Percentiles rank a stretch among this genome's conserved stretches.
phyloP scores from a whole-genome alignment of 2,329 filamentous ascomycete species.

The Trichophyton benhamiae region DNA sequence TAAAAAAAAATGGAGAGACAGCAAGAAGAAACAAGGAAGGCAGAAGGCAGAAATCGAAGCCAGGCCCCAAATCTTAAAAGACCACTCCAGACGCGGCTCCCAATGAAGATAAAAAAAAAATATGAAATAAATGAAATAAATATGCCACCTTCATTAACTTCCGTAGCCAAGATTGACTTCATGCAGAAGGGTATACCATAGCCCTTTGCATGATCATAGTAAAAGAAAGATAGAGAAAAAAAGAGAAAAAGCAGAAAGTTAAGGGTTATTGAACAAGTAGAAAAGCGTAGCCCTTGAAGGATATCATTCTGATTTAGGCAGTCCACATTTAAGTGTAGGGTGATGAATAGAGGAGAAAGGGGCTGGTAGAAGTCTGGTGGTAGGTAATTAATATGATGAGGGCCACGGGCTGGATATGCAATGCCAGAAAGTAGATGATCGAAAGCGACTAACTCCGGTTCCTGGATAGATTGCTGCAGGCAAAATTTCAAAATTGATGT shows the following conservation, averaged over 20 bases:
- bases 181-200: neutral
- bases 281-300: neutral
- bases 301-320: neutral
- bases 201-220: neutral
- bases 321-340: too few species aligned
- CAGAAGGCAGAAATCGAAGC: neutral
- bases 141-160: neutral
- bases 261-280: neutral
- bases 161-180: neutral
- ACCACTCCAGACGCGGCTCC: conserved; percentile 2
- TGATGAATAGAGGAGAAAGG: neutral
- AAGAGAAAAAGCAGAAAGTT: neutral
- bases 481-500: too few species aligned
- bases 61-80: neutral
- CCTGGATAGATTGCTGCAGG: neutral
- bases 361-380: neutral
- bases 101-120: neutral
- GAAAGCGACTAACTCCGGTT: neutral
- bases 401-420: neutral
- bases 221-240: neutral
- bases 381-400: neutral
- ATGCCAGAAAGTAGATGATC: neutral
- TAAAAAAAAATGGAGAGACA: neutral
- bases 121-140: neutral
- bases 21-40: neutral